Evolutionary conservation across 257 asterid genomes (phyloP), one percentile per base, ranked within the genome.

Genomic region (Solanum neorickii): DNA sequence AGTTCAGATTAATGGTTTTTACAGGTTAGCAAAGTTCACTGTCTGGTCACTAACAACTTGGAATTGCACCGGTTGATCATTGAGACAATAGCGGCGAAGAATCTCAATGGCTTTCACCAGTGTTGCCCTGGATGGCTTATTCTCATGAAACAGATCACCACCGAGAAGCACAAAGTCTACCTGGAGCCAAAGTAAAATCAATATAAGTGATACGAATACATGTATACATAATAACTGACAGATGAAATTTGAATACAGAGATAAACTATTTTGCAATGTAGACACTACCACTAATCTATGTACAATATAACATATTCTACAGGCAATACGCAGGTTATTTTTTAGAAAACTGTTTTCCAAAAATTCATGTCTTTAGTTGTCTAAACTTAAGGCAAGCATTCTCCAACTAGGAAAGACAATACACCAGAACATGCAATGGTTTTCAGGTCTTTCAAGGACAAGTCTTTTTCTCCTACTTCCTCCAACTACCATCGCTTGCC

Each of bases 21-120:
- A 97, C 99, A 91, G 73, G 91, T 97, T 97, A 47, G 98, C 98
- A 86, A 97, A 97, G 93, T 97, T 97, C 90, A 95, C 92, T 31
- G 95, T 95, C 94, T 97, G 99, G 90, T 97, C 99, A 60, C 99
- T 97, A 90, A 97, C 98, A 23, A 97, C 98, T 93, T 97, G 98
- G 89, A 97, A 97, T 93, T 92, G 97, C 87, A 95, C 96, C 21
- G 99, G 96, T 73, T 66, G 94, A 89, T 97, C 95, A 60, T 90
- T 92, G 89, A 97, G 99, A 94, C 99, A 97, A 90, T 93, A 94
- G 66, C 96, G 98, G 3, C 98, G 97, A 37, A 97, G 97, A 84
- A 95, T 95, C 88, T 97, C 99, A 69, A 97, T 94, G 91, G 97
- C 92, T 90, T 94, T 97, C 92, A 97, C 98, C 87, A 97, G 90